Conservation (phyloP, 2,329 filamentous ascomycete species). For the Fusarium piperis region DNA sequence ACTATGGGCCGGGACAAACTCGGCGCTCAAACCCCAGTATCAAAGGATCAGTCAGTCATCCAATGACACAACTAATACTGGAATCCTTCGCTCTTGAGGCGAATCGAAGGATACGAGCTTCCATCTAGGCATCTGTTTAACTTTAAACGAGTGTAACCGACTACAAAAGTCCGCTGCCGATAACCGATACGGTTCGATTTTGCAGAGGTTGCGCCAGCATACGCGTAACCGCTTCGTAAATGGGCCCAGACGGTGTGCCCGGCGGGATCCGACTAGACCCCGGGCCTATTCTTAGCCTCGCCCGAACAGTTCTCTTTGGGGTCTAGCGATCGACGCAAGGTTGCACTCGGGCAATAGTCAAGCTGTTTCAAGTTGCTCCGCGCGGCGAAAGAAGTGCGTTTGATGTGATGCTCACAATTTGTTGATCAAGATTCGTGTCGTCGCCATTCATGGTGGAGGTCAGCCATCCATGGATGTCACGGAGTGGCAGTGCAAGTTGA, state of each 20-base stretch:
- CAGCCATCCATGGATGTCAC: slow-evolving; percentile 7
- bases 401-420: not conserved
- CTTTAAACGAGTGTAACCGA: not conserved
- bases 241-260: not conserved
- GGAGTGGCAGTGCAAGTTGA: slow-evolving; percentile 34
- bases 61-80: not conserved
- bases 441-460: not conserved
- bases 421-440: not conserved
- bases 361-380: not conserved
- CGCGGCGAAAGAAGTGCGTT: not conserved
- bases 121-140: not conserved
- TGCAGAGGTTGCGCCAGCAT: slow-evolving; percentile 35
- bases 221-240: slow-evolving; percentile 30
- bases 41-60: not conserved
- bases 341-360: slow-evolving; percentile 9
- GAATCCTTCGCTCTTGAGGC: not conserved
- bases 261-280: slow-evolving; percentile 19
- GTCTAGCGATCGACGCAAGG: slow-evolving; percentile 33
- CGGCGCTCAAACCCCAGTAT: not conserved
- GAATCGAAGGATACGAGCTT: not conserved
- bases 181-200: slow-evolving; percentile 1
- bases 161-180: not conserved
- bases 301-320: slow-evolving; percentile 20
- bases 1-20: not conserved
- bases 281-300: slow-evolving; percentile 29